Evolutionary conservation across 768 basidiomycete genomes (phyloP), one percentile per base, ranked within the genome.

Genomic region (Piloderma croceum): DNA sequence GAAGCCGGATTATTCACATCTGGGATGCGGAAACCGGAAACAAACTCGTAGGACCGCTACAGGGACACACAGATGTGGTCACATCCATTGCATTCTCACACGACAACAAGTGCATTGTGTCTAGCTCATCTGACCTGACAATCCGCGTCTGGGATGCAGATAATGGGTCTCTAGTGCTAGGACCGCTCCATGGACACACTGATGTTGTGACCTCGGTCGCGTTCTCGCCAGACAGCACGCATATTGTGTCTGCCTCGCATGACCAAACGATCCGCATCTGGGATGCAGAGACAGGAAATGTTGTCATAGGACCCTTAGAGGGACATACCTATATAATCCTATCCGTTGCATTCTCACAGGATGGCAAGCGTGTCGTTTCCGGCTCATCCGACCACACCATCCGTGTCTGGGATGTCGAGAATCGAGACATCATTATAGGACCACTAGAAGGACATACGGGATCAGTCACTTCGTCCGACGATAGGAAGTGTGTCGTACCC

Each of bases 11-110:
- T n/a, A n/a, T n/a, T n/a, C n/a, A n/a, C n/a, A n/a, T n/a, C n/a
- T n/a, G n/a, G n/a, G n/a, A n/a, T n/a, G n/a, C n/a, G n/a, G n/a
- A n/a, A n/a, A n/a, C n/a, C n/a, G n/a, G n/a, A n/a, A n/a, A n/a
- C n/a, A n/a, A n/a, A n/a, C n/a, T n/a, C n/a, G n/a, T n/a, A n/a
- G n/a, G n/a, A n/a, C n/a, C n/a, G n/a, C n/a, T n/a, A n/a, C n/a
- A n/a, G 24, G 47, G 46, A 18, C 57, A 57, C 39, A 49, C 45
- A 5, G 38, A 41, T 17, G 42, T 37, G 3, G 47, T 60, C 24
- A 43, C 24, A 2, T 53, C 52, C 2, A 38, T 55, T 31, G 25
- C 44, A 6, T 49, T 49, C 29, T 57, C 58, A n/a, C n/a, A n/a
- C n/a, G n/a, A n/a, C n/a, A n/a, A n/a, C n/a, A n/a, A n/a, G n/a